Evolutionary conservation across 805 yeast genomes (phyloP).

Genomic region (Schwanniomyces polymorphus): DNA sequence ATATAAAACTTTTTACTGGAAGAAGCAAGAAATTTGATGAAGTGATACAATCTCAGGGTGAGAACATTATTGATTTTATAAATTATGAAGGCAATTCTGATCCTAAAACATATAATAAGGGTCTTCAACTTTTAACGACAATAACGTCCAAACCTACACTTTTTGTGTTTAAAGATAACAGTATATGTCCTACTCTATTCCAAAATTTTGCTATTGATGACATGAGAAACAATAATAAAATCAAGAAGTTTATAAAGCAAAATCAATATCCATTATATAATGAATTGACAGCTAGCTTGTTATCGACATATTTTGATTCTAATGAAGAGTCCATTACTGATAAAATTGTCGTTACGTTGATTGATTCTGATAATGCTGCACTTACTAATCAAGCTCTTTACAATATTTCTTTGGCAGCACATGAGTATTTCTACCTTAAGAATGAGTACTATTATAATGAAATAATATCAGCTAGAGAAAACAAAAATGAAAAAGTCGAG

Average conservation of each 20-base stretch:
- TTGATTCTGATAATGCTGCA: constrained; percentile 39
- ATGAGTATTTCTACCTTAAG: constrained; percentile 48
- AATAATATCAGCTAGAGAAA: constrained; percentile 21
- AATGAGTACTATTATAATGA: constrained; percentile 39
- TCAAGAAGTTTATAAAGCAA: constrained; percentile 50
- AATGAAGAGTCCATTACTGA: constrained; percentile 19
- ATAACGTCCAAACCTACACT: constrained; percentile 64
- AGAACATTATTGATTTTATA: constrained; percentile 40
- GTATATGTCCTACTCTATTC: constrained; percentile 50
- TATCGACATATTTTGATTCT: constrained; percentile 34
- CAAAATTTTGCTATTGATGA: constrained; percentile 67
- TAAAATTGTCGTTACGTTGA: constrained; percentile 51
- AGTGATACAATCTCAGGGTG: constrained; percentile 42
- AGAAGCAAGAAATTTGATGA: constrained; percentile 43
- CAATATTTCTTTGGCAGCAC: constrained; percentile 45
- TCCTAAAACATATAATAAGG: constrained; percentile 39
- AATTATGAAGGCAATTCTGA: constrained; percentile 40
- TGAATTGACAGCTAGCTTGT: constrained; percentile 46
- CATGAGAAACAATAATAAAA: constrained; percentile 48
- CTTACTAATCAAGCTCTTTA: constrained; percentile 31
- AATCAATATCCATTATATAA: constrained; percentile 53
- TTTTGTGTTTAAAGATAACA: constrained; percentile 57
- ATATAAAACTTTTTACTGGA: constrained; percentile 53
- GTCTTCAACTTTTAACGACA: constrained; percentile 49
- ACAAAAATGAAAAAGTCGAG: constrained; percentile 45